phyloP scores from a whole-genome alignment of 2,329 filamentous ascomycete species.

The Penicillium concentricum region DNA sequence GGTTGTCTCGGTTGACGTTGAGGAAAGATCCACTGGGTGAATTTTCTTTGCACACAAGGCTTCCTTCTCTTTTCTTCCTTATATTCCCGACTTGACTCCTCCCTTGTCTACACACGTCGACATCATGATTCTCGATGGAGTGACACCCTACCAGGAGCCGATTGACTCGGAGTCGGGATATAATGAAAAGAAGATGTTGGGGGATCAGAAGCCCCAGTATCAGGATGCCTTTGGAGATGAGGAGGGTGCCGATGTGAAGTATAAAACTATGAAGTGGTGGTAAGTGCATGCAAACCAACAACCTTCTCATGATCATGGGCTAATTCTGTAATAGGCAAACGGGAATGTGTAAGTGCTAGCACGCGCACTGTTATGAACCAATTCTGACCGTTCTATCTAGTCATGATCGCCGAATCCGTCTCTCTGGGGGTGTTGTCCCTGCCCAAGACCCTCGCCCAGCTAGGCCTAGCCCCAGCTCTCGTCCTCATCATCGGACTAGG shows the following conservation, averaged over 20 bases:
- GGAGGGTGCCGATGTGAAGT: constrained; percentile 20
- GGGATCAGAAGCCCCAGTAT: constrained; percentile 9
- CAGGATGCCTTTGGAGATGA: constrained; percentile 22
- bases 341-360: constrained; percentile 22
- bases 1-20: constrained; percentile 19
- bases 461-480: constrained; percentile 40
- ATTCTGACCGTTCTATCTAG: constrained; percentile 6
- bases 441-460: constrained; percentile 17
- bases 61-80: background rate
- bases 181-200: constrained; percentile 16
- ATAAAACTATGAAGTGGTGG: constrained; percentile 27
- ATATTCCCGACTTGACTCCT: background rate
- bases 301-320: background rate
- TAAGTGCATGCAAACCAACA: constrained; percentile 4
- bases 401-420: constrained; percentile 26
- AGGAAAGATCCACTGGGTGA: constrained; percentile 15
- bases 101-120: constrained; percentile 1
- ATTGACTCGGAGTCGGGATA: constrained; percentile 20
- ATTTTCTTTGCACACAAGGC: constrained; percentile 13
- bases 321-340: constrained; percentile 16
- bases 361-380: background rate
- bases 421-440: constrained; percentile 22
- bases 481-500: constrained; percentile 57
- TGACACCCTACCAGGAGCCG: constrained; percentile 11
- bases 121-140: constrained; percentile 18